These are phyloP conservation scores for Chloropicon primus DNA, from an alignment of 139 green algal genomes.

Conservation along the genomic window DNA sequence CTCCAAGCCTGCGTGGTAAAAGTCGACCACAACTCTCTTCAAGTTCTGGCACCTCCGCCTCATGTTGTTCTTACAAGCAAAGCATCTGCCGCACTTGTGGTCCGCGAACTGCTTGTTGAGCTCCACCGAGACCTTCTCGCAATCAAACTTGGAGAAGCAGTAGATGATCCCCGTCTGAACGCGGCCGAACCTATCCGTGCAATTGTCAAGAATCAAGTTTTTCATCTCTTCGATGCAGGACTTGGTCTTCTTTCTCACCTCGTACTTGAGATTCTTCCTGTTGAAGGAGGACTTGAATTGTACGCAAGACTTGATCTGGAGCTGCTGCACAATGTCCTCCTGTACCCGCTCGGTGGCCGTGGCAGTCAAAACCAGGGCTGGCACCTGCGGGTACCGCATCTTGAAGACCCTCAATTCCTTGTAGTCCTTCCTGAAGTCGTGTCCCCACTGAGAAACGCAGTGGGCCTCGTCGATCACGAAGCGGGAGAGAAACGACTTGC, in stretches of 20 bases:
- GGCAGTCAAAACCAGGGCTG: slow-evolving; percentile 72
- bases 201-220: slow-evolving; percentile 20
- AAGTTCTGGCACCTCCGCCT: neutral
- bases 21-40: slow-evolving; percentile 8
- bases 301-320: slow-evolving; percentile 35
- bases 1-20: slow-evolving; percentile 68
- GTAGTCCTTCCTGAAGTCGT: slow-evolving; percentile 87
- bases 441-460: slow-evolving; percentile 88
- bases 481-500: slow-evolving; percentile 30
- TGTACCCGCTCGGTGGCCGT: slow-evolving; percentile 63
- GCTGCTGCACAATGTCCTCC: slow-evolving; percentile 44
- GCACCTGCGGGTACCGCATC: slow-evolving; percentile 23
- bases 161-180: slow-evolving; percentile 85
- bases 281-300: slow-evolving; percentile 86
- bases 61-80: neutral
- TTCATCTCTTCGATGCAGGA: slow-evolving; percentile 2
- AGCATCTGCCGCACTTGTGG: neutral
- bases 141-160: slow-evolving; percentile 66
- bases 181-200: slow-evolving; percentile 33
- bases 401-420: slow-evolving; percentile 33
- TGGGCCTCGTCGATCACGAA: slow-evolving; percentile 88
- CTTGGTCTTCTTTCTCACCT: slow-evolving; percentile 57
- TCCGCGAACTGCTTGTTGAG: slow-evolving; percentile 9
- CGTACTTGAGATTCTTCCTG: slow-evolving; percentile 77
- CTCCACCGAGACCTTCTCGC: slow-evolving; percentile 57